A percentile compares a stretch with the other conserved stretches of the same genome.
phyloP scores from a whole-genome alignment of 2,329 filamentous ascomycete species.

The Botrytis hyacinthi region DNA sequence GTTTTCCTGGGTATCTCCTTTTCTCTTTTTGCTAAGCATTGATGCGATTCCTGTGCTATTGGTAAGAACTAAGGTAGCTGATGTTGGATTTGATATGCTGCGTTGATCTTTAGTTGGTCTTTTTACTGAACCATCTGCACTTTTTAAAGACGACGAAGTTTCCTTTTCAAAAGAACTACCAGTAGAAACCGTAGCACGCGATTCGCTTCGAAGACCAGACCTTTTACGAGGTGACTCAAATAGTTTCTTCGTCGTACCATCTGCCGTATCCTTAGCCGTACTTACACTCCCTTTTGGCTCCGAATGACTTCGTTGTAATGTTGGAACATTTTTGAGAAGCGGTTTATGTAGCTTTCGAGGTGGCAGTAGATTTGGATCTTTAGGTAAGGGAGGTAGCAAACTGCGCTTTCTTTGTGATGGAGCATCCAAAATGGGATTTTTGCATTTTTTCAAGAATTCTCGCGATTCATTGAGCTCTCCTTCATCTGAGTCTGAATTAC shows the following conservation, averaged over 20 bases:
- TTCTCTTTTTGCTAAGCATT: slow-evolving; percentile 31
- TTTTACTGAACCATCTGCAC: background rate
- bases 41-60: slow-evolving; percentile 33
- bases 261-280: background rate
- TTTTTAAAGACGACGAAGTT: slow-evolving; percentile 8
- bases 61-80: slow-evolving; percentile 30
- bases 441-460: slow-evolving; percentile 22
- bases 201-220: slow-evolving; percentile 30
- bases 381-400: slow-evolving; percentile 40
- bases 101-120: slow-evolving; percentile 25
- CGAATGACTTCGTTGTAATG: slow-evolving; percentile 30
- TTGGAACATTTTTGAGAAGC: slow-evolving; percentile 26
- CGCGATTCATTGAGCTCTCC: slow-evolving; percentile 27
- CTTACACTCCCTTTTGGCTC: slow-evolving; percentile 26
- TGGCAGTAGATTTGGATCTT: background rate
- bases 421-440: slow-evolving; percentile 36
- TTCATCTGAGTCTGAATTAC: slow-evolving; percentile 36
- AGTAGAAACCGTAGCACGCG: slow-evolving; percentile 21
- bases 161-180: slow-evolving; percentile 23
- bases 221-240: slow-evolving; percentile 19
- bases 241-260: slow-evolving; percentile 24
- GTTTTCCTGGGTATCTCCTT: slow-evolving; percentile 17
- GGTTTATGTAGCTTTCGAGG: slow-evolving; percentile 11
- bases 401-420: slow-evolving; percentile 29
- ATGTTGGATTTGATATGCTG: slow-evolving; percentile 31